phyloP scores from a whole-genome alignment of 2,329 filamentous ascomycete genomes.

The Cadophora luteo-olivacea region DNA sequence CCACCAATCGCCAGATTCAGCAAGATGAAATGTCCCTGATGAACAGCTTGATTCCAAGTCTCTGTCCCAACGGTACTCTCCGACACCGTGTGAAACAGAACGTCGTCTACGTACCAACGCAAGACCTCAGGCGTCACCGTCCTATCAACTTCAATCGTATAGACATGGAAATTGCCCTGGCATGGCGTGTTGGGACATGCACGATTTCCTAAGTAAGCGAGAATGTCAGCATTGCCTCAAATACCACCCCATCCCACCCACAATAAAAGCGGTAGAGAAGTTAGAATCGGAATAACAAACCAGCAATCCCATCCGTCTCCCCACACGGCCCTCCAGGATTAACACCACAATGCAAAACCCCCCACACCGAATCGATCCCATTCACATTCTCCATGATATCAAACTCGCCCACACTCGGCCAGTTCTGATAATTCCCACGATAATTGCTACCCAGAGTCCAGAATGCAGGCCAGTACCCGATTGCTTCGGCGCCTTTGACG shows the following conservation, averaged over 20 bases:
- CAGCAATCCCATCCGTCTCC: constrained; percentile 4
- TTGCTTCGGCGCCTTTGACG: background rate
- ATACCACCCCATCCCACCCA: background rate
- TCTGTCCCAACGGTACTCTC: background rate
- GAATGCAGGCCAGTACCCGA: constrained; percentile 12
- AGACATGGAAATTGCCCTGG: constrained; percentile 12
- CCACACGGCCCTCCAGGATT: constrained; percentile 4
- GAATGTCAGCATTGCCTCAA: background rate
- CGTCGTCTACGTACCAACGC: constrained; percentile 4
- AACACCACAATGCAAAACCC: constrained; percentile 4
- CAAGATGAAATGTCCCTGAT: constrained; percentile 11
- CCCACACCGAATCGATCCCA: constrained; percentile 8
- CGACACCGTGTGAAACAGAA: background rate
- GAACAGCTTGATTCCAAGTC: constrained; percentile 14
- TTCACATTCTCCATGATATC: constrained; percentile 18
- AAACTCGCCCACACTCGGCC: constrained; percentile 11
- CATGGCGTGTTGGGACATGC: constrained; percentile 4
- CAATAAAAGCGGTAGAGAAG: background rate
- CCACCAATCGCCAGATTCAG: constrained; percentile 10
- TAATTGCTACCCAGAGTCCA: background rate
- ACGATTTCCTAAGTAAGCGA: background rate
- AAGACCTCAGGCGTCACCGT: background rate
- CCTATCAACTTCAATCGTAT: constrained; percentile 6
- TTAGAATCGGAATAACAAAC: background rate
- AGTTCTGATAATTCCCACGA: constrained; percentile 11